Evolutionary conservation across 352 stramenopile genomes (phyloP), one percentile per base, ranked within the genome.

Genomic region (Pythium grandisporangium): DNA sequence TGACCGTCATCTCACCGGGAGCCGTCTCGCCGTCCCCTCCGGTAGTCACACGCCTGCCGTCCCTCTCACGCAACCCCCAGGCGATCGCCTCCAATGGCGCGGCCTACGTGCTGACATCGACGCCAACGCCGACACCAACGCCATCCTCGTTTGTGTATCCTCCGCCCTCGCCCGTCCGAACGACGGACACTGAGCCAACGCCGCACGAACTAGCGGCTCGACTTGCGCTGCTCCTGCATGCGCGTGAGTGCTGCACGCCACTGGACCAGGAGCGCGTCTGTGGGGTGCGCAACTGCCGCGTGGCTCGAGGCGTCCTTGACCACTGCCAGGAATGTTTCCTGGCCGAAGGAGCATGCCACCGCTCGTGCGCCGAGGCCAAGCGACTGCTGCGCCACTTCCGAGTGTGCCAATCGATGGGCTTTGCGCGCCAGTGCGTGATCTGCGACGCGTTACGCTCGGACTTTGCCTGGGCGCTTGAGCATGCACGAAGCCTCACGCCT

Each of bases 321-420:
- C 64, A 75, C 41, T 75, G 64, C 53, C 64, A 75, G 32, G 64
- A 75, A 51, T 75, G 60, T 36, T 71, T 71, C 32, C 46, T 64
- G 25, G 13, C 39, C 4, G 57, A 63, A 22, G 64, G 57, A 30
- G 13, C 56, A 21, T 75, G 64, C 52, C 64, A 75, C 57, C 37
- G 55, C 7, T 75, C 60, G 8, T 75, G 64, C 42, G 54, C 53
- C 20, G 58, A 75, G 39, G 60, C 64, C 27, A 75, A 75, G 54
- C 53, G 58, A 12, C 48, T 75, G 38, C 49, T 75, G 45, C 64
- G 64, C 39, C 63, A 74, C 51, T 74, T 70, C 34, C 63, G 63
- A 34, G 42, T 68, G 14, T 74, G 63, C 43, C 46, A 54, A 8
- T 53, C 63, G 13, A 52, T 50, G 23, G 37, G 54, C 16, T 66